phyloP scores from a whole-genome alignment of 306 rosid genomes.

The Trichosanthes truncata region DNA sequence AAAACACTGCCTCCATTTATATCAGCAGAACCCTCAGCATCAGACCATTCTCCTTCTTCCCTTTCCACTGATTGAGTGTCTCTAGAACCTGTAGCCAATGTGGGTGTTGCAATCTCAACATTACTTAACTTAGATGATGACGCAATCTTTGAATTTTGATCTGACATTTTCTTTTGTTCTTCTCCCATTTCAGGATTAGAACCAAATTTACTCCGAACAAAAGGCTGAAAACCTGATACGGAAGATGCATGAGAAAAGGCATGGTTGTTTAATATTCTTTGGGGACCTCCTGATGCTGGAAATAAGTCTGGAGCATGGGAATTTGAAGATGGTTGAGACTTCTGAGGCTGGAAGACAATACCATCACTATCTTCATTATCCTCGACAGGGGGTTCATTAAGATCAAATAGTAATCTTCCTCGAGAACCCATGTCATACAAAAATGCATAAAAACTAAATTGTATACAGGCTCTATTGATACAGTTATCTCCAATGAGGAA shows the following conservation, averaged over 20 bases:
- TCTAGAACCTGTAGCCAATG: conserved; percentile 20
- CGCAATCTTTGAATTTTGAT: conserved; percentile 24
- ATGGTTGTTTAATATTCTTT: conserved; percentile 53
- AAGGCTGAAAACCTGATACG: conserved; percentile 90
- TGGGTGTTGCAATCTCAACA: conserved; percentile 28
- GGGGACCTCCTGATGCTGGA: conserved; percentile 37
- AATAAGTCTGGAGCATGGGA: conserved; percentile 37
- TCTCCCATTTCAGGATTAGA: conserved; percentile 31
- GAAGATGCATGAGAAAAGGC: conserved; percentile 84
- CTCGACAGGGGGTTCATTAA: conserved; percentile 87
- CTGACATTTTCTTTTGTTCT: conserved; percentile 34
- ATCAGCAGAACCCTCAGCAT: conserved; percentile 66
- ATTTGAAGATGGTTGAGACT: conserved; percentile 53
- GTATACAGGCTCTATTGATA: conserved; percentile 14
- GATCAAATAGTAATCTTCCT: conserved; percentile 87
- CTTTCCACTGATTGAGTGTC: conserved; percentile 48
- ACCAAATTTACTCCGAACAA: conserved; percentile 53
- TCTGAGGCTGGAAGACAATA: conserved; percentile 49
- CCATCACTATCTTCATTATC: conserved; percentile 62
- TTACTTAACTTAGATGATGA: conserved; percentile 25
- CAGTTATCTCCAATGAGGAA: background rate
- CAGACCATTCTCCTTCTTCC: conserved; percentile 99
- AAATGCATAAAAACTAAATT: conserved; percentile 56
- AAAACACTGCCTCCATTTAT: conserved; percentile 33
- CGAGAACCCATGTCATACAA: conserved; percentile 94